These are phyloP conservation scores for Mycena maculata DNA, from an alignment of 768 basidiomycete species.

Conservation along the genomic window DNA sequence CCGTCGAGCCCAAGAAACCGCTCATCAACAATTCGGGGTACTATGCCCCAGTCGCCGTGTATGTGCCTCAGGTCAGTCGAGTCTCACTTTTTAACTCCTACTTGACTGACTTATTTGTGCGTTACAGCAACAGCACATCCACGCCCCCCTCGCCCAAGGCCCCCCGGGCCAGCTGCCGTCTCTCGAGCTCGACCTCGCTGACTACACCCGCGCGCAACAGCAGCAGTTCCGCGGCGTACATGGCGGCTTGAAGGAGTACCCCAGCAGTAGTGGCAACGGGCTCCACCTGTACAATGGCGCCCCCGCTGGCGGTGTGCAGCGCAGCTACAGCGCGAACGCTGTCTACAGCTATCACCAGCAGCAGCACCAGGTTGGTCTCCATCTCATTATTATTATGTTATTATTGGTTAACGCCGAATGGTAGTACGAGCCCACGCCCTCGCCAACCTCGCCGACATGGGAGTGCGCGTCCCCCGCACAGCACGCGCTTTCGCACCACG, in stretches of 20 bases:
- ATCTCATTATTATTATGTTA: neutral
- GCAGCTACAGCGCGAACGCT: slow-evolving; percentile 25
- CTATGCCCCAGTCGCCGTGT: slow-evolving; percentile 7
- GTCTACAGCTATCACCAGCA: slow-evolving; percentile 19
- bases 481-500: neutral
- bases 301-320: slow-evolving; percentile 18
- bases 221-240: neutral
- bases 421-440: slow-evolving; percentile 25
- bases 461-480: slow-evolving; percentile 1
- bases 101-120: neutral
- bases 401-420: neutral
- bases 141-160: neutral
- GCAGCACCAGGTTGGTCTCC: slow-evolving; percentile 15
- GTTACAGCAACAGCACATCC: neutral
- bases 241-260: neutral
- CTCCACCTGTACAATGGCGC: too few relatives aligned
- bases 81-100: neutral
- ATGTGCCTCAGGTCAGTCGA: slow-evolving; percentile 1
- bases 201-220: neutral
- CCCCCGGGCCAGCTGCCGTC: neutral
- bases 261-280: neutral
- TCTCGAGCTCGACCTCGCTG: slow-evolving; percentile 25
- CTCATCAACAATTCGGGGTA: slow-evolving; percentile 1
- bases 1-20: slow-evolving; percentile 19
- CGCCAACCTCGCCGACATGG: slow-evolving; percentile 24